Evolutionary conservation across 2,329 filamentous ascomycete genomes (phyloP), one percentile per base, ranked within the genome.

Genomic region (Sporothrix brunneoviolacea): DNA sequence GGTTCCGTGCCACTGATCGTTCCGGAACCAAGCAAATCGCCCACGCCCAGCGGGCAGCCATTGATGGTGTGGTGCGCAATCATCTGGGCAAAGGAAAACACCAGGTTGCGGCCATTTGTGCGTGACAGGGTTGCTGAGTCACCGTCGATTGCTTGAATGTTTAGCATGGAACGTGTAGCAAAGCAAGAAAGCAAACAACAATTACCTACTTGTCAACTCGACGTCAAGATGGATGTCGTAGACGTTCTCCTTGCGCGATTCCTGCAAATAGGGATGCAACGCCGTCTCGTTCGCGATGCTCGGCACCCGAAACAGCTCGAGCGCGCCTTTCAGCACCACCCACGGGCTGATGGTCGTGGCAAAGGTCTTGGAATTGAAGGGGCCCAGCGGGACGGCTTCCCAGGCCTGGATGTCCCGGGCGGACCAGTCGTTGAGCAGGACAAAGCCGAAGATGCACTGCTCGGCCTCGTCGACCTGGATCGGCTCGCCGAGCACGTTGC

Each of bases 361-460:
- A 61, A 91, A 91, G 65, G 90, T 91, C 76, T 93, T 93, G 21
- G 80, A 75, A 55, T 88, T 89, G 69, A 91, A 91, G 0, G 88
- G 88, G 0, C 88, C 88, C 9, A 91, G 69, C 0, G 88, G 88
- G 9, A 91, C 76, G 58, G 90, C 91, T 66, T 94, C 88, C 86
- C 86, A 93, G 1, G 78, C 77, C 63, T 93, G 88, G 46, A 93
- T 83, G 59, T 93, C 88, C 55, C 88, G 73, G 5, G 88, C 88
- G 50, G 83, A 88, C 88, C 88, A 94, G 66, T 94, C 88, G 59
- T 94, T 94, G 74, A 94, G 78, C 52, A 94, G 67, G 1, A 91
- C 88, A 22, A 88, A 74, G 12, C 88, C 88, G 61, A 93, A 93
- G 28, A 94, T 75, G 59, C 82, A 75, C 18, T 88, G 76, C 49